Conservation (phyloP, 148 eudicot species). For the Drosera capensis region DNA sequence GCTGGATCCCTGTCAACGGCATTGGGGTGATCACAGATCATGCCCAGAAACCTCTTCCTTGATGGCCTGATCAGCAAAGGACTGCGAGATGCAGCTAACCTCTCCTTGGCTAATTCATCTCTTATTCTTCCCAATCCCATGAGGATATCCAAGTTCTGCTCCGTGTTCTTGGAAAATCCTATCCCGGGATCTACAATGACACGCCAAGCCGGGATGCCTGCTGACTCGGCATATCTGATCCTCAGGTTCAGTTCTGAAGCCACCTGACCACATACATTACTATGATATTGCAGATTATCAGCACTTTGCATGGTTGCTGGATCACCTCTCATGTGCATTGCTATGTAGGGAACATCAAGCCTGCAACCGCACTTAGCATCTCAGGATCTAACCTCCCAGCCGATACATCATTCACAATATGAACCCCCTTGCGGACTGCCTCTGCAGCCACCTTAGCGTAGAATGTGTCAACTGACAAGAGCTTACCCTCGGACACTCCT, state of each 20-base stretch:
- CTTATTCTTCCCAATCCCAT: constrained; percentile 34
- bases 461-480: constrained; percentile 78
- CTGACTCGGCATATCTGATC: constrained; percentile 42
- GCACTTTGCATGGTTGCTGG: constrained; percentile 72
- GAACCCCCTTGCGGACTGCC: constrained; percentile 67
- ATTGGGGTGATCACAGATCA: constrained; percentile 36
- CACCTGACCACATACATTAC: constrained; percentile 49
- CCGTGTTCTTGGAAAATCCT: constrained; percentile 75
- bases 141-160: constrained; percentile 63
- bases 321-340: constrained; percentile 97
- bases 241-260: constrained; percentile 39
- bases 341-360: constrained; percentile 58
- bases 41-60: constrained; percentile 76
- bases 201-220: constrained; percentile 86
- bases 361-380: constrained; percentile 48
- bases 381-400: constrained; percentile 53
- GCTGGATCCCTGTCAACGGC: constrained; percentile 70
- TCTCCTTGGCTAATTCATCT: constrained; percentile 51
- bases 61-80: constrained; percentile 80
- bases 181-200: constrained; percentile 72
- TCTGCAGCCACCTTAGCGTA: constrained; percentile 69
- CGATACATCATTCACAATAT: constrained; percentile 80
- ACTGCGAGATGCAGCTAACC: constrained; percentile 48
- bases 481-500: constrained; percentile 49
- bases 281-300: constrained; percentile 48